Percentiles rank a stretch among this genome's conserved stretches.
These are phyloP conservation scores for Penicillium sp. DNA, from an alignment of 2,329 filamentous ascomycete genomes.

Conservation along the genomic window DNA sequence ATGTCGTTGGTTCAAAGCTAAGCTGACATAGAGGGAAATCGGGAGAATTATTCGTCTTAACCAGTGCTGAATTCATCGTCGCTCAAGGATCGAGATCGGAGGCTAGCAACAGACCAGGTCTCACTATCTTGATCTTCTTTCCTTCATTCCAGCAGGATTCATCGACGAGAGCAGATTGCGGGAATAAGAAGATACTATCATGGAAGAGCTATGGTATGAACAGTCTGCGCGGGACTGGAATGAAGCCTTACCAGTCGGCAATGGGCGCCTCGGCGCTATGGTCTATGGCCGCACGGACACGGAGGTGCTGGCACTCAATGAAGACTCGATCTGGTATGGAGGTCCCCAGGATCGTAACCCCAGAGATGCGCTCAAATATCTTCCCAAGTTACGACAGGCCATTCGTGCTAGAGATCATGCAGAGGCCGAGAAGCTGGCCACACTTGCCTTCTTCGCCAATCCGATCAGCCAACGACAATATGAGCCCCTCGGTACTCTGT, in stretches of 20 bases:
- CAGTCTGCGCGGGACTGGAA: conserved; percentile 34
- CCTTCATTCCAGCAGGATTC: no score
- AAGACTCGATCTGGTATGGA: conserved; percentile 51
- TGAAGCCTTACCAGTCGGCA: conserved; percentile 49
- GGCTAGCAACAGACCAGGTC: no score
- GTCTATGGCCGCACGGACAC: conserved; percentile 45
- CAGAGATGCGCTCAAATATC: conserved; percentile 36
- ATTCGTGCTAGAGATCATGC: conserved; percentile 42
- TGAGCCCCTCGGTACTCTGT: conserved; percentile 45
- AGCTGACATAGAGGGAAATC: not conserved
- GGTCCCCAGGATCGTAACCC: conserved; percentile 46
- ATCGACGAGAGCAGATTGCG: not conserved
- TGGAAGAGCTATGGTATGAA: conserved; percentile 32
- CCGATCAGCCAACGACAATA: conserved; percentile 50
- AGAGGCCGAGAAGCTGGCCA: conserved; percentile 44
- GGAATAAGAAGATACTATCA: not conserved
- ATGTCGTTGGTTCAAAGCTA: not conserved
- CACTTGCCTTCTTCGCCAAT: conserved; percentile 45
- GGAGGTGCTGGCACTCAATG: conserved; percentile 49
- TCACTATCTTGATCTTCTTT: not conserved
- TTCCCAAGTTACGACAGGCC: conserved; percentile 41
- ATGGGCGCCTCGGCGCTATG: conserved; percentile 50
- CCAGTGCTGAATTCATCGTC: not conserved
- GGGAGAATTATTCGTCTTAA: conserved; percentile 2
- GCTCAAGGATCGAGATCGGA: no score